These are phyloP conservation scores for Aspergillus tamarii DNA, from an alignment of 2,329 filamentous ascomycete species.

Conservation along the genomic window DNA sequence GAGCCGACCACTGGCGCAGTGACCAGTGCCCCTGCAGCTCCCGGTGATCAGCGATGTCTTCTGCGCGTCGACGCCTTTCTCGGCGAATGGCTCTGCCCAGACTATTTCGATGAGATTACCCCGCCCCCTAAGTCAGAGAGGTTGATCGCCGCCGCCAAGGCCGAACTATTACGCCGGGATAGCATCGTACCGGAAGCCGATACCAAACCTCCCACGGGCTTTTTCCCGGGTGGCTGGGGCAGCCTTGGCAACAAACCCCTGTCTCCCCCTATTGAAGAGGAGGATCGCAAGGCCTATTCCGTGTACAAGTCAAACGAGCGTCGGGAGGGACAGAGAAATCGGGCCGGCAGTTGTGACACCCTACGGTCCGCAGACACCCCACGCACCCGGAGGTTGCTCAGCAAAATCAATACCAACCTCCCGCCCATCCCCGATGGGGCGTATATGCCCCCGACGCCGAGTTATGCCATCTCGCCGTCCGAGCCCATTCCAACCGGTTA, in stretches of 20 bases:
- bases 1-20: constrained; percentile 10
- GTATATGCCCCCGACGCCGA: constrained; percentile 77
- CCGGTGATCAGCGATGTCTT: constrained; percentile 27
- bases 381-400: constrained; percentile 27
- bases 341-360: constrained; percentile 52
- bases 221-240: constrained; percentile 61
- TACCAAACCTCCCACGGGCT: constrained; percentile 43
- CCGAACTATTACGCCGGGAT: constrained; percentile 76
- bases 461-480: constrained; percentile 78
- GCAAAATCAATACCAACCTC: constrained; percentile 38
- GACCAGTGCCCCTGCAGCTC: neutral
- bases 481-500: constrained; percentile 86
- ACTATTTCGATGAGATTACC: constrained; percentile 91
- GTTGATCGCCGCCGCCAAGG: constrained; percentile 88
- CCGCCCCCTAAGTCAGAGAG: constrained; percentile 82
- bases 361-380: constrained; percentile 28
- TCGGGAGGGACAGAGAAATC: constrained; percentile 44
- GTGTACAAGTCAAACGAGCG: neutral
- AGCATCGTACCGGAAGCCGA: constrained; percentile 51
- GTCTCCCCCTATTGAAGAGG: constrained; percentile 27
- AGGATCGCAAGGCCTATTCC: constrained; percentile 27
- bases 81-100: constrained; percentile 91
- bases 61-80: constrained; percentile 89
- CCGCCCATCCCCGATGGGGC: constrained; percentile 39
- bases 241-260: constrained; percentile 28